Conservation (phyloP, 2,329 filamentous ascomycete species). For the Trichoderma oligosporum region DNA sequence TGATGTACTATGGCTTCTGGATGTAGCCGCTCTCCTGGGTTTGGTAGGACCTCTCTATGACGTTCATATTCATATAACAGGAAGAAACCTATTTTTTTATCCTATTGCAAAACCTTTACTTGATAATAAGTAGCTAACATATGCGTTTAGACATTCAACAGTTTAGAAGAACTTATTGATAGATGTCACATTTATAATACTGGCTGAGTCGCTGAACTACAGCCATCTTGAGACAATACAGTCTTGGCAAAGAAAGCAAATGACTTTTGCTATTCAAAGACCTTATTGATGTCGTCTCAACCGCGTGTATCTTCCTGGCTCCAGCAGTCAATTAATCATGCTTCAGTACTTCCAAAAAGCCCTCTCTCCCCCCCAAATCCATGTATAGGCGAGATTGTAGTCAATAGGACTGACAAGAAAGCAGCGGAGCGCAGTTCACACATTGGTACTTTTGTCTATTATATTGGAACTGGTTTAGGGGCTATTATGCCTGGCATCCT, state of each 20-base stretch:
- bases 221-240: background rate
- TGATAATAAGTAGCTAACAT: background rate
- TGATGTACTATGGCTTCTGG: background rate
- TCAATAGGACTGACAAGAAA: background rate
- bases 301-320: background rate
- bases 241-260: background rate
- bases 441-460: background rate
- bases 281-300: background rate
- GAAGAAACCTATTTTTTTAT: no score
- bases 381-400: background rate
- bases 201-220: background rate
- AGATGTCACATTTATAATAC: background rate
- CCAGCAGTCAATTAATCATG: background rate
- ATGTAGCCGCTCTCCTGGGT: background rate
- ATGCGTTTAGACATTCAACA: background rate
- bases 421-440: background rate
- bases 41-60: background rate
- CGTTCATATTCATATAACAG: no score
- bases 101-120: background rate
- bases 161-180: background rate
- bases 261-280: background rate
- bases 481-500: background rate
- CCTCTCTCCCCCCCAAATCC: background rate
- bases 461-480: background rate
- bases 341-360: background rate